phyloP scores from a whole-genome alignment of 2,329 filamentous ascomycete genomes.

The Nakataea oryzae region DNA sequence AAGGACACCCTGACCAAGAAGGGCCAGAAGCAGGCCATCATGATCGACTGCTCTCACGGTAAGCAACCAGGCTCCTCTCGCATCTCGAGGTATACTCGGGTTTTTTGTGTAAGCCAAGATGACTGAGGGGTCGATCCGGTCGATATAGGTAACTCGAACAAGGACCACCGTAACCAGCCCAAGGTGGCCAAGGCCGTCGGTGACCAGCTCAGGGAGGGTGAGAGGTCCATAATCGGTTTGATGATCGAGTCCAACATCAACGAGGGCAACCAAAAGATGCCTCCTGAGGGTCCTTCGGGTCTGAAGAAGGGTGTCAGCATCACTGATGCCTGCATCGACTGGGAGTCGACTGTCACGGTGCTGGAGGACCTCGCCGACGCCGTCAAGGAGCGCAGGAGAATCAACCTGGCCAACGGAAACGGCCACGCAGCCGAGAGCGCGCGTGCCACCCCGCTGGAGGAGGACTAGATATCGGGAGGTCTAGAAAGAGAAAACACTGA shows the following conservation, averaged over 20 bases:
- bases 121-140: constrained; percentile 5
- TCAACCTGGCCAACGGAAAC: constrained; percentile 24
- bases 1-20: constrained; percentile 70
- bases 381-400: constrained; percentile 61
- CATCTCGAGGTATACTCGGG: neutral
- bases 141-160: constrained; percentile 75
- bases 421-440: constrained; percentile 21
- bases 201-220: constrained; percentile 78
- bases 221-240: constrained; percentile 83
- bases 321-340: constrained; percentile 93
- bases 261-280: constrained; percentile 82
- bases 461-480: constrained; percentile 26
- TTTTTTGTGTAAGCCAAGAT: neutral
- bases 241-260: constrained; percentile 99
- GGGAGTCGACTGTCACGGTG: constrained; percentile 77
- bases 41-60: constrained; percentile 97
- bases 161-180: constrained; percentile 96
- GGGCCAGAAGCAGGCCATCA: constrained; percentile 65
- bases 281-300: constrained; percentile 63
- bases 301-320: constrained; percentile 89
- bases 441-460: constrained; percentile 31
- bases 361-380: constrained; percentile 76
- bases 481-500: neutral
- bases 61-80: constrained; percentile 43
- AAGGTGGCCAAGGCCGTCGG: constrained; percentile 74